Evolutionary conservation across 2,329 filamentous ascomycete species (phyloP), one percentile per base, ranked within the genome.

Genomic region (Microcyclosporella mali): DNA sequence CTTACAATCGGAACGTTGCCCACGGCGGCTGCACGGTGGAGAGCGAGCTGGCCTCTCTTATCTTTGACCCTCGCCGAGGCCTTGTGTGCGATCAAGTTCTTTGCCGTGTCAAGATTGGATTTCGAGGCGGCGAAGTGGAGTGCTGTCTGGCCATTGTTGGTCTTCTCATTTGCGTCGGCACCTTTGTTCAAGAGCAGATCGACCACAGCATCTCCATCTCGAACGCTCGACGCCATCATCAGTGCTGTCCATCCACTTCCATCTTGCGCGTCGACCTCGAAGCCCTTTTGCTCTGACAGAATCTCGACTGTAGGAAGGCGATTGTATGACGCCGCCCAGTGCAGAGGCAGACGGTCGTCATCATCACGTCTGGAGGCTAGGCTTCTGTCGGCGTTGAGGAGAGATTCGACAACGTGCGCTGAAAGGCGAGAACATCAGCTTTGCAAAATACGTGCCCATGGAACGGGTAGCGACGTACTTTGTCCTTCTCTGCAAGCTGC

Each of bases 121-220:
- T 98, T 98, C 25, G 88, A 95, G 11, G 86, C 84, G 37, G 88
- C 81, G 61, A 97, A 95, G 66, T 97, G 90, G 15, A 98, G 77
- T 8, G 84, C 87, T 16, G 88, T 95, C 68, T 85, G 84, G 47
- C 82, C 82, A 46, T 70, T 78, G 61, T 79, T 74, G 80, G 83
- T 90, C 65, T 83, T 88, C 47, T 79, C 72, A 57, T 87, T 84
- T 0, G 85, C 73, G 54, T 88, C 82, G 3, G 86, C 85, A 25
- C 76, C 82, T 58, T 81, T 83, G 1, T 92, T 70, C 8, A 92
- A 72, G 27, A 51, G 43, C 2, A 88, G 65, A 32, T 80, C 74
- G 11, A 88, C 74, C 2, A 89, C 67, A 8, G 74, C 72, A 46
- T 88, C 85, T 18, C 77, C 78, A 33, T 90, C 84, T 51, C 81